Percentiles rank a stretch among this genome's conserved stretches.
These are phyloP conservation scores for Heimioporus retisporus DNA, from an alignment of 1,284 basidiomycete species.

Conservation along the genomic window DNA sequence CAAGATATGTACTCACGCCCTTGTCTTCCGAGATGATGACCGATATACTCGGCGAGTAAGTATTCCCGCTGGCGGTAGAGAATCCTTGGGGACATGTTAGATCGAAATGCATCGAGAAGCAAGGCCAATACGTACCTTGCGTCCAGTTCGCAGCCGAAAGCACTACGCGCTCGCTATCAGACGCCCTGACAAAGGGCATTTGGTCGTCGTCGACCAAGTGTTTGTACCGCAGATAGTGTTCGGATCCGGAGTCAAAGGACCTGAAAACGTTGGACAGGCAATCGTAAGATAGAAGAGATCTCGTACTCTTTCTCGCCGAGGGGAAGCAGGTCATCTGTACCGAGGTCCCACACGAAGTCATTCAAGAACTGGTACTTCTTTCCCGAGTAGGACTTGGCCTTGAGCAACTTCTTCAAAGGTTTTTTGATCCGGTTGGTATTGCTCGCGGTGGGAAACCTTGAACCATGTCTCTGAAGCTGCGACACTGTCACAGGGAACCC, in stretches of 20 bases:
- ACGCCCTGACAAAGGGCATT: conserved; percentile 76
- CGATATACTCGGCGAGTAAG: conserved; percentile 56
- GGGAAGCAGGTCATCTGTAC: conserved; percentile 68
- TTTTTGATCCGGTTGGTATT: conserved; percentile 57
- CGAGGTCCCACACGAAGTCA: conserved; percentile 72
- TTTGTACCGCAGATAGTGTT: conserved; percentile 63
- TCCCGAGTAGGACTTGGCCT: conserved; percentile 56
- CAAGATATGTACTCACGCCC: conserved; percentile 47
- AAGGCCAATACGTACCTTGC: conserved; percentile 52
- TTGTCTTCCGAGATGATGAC: conserved; percentile 70
- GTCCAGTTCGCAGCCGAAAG: conserved; percentile 80
- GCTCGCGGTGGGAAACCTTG: conserved; percentile 77
- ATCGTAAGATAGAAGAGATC: neutral
- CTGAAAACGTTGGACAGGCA: conserved; percentile 42
- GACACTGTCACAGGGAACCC: conserved; percentile 14
- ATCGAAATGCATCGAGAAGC: neutral
- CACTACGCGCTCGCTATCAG: conserved; percentile 70
- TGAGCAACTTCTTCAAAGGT: conserved; percentile 64
- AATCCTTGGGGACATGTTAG: conserved; percentile 57
- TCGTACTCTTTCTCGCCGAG: conserved; percentile 80
- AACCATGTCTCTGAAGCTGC: conserved; percentile 89
- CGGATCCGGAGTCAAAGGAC: conserved; percentile 59
- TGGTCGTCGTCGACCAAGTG: conserved; percentile 55
- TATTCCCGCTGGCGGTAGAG: conserved; percentile 52
- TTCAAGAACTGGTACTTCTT: conserved; percentile 68